Evolutionary conservation across 2,329 filamentous ascomycete species (phyloP), one percentile per base, ranked within the genome.

Genomic region (Claviceps cyperi): DNA sequence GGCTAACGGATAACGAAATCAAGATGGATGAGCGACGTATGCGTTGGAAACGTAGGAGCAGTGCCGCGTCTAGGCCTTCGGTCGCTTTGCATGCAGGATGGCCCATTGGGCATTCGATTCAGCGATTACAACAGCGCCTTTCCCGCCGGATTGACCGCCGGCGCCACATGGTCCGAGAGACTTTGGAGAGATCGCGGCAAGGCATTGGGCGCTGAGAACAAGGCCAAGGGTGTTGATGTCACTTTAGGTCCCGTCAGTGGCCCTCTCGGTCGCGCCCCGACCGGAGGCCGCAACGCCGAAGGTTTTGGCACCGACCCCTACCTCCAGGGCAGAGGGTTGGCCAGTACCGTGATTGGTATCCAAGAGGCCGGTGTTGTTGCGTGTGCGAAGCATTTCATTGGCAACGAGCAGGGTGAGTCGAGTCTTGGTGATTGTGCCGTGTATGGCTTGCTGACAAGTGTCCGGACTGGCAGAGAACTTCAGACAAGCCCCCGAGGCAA

Each of bases 21-120:
- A 35, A 69, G 69, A n/a, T 68, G 63, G 65, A 59, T 61, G 64
- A 69, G 77, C 47, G 85, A 86, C 53, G 73, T 76, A 55, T 92
- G 87, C 58, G 87, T 94, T 13, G 89, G 89, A 53, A 83, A 92
- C 57, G 72, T 71, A 15, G 86, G 86, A 40, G 71, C 83, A 6
- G 74, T 89, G 41, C 84, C 84, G 15, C 76, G 83, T 38, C 68
- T 89, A 5, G 82, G 81, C 11, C 76, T 89, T 57, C 80, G 76
- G 57, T 74, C 80, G 24, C 70, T 94, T n/a, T 96, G 90, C 64
- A 70, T 92, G 72, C 88, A 95, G 60, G 90, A 95, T 62, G 83
- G 84, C 2, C 89, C 89, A 5, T 71, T 92, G 1, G 90, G 89
- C 53, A 71, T 95, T 51, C 84, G 89, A 48, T 76, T 82, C 51